phyloP scores from a whole-genome alignment of 768 basidiomycete genomes.

The Vishniacozyma victoriae region DNA sequence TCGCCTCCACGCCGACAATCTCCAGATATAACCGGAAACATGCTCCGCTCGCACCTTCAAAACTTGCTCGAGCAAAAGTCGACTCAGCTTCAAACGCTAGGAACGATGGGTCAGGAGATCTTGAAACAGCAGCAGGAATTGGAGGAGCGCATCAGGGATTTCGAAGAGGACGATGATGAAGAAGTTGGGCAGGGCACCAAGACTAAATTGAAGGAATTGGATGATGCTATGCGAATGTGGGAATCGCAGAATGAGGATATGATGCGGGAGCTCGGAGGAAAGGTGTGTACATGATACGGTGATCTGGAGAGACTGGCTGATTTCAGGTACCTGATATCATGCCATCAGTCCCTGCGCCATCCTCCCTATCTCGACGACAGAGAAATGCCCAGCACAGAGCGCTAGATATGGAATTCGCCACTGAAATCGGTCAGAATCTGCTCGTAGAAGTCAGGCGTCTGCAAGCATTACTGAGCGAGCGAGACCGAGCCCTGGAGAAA shows the following conservation, averaged over 20 bases:
- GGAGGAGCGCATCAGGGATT: constrained; percentile 68
- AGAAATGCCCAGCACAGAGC: constrained; percentile 42
- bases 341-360: constrained; percentile 7
- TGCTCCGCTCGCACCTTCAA: constrained; percentile 48
- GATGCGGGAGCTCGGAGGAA: constrained; percentile 34
- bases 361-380: constrained; percentile 27
- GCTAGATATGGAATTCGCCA: constrained; percentile 74
- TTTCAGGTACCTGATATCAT: constrained; percentile 2
- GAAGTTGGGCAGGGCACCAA: constrained; percentile 46
- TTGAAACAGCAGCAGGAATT: constrained; percentile 89
- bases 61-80: constrained; percentile 80
- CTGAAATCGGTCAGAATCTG: constrained; percentile 90
- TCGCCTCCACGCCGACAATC: constrained; percentile 6
- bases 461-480: constrained; percentile 81
- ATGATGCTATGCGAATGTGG: constrained; percentile 39
- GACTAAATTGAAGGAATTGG: constrained; percentile 30
- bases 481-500: constrained; percentile 86
- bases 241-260: constrained; percentile 43
- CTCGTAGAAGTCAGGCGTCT: constrained; percentile 85
- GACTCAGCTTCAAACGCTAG: constrained; percentile 83
- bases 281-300: constrained; percentile 15
- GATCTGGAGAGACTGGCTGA: too few relatives aligned
- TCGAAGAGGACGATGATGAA: constrained; percentile 62
- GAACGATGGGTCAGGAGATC: constrained; percentile 86
- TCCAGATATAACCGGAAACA: constrained; percentile 16